A percentile compares a stretch with the other conserved stretches of the same genome.
Evolutionary conservation across 805 yeast species (phyloP).

Genomic region (Metschnikowia arizonensis): DNA sequence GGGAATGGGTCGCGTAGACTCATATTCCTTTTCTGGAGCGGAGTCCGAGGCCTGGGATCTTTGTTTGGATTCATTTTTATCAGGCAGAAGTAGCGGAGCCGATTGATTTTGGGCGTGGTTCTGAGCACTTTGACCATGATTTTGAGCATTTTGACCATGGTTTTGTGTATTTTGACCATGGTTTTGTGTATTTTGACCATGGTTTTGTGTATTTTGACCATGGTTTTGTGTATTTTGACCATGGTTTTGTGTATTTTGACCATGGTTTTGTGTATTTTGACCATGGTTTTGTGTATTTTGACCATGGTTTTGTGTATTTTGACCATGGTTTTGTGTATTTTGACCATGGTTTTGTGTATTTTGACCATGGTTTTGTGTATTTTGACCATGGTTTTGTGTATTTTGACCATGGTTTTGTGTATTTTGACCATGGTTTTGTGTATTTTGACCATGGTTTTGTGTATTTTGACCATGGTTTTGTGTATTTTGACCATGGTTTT

Average conservation of each 20-base stretch:
- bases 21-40: conserved; percentile 17
- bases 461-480: background rate
- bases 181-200: background rate
- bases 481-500: background rate
- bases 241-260: background rate
- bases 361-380: background rate
- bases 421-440: conserved; percentile 2
- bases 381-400: background rate
- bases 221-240: background rate
- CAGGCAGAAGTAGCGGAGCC: conserved; percentile 14
- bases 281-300: background rate
- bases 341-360: background rate
- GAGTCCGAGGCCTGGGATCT: background rate
- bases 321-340: background rate
- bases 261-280: conserved; percentile 11
- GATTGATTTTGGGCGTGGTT: conserved; percentile 19
- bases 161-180: background rate
- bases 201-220: background rate
- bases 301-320: background rate
- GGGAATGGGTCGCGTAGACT: conserved; percentile 19
- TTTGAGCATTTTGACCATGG: background rate
- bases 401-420: conserved; percentile 9
- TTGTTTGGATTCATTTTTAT: background rate
- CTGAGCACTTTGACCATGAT: background rate
- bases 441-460: background rate